These are phyloP conservation scores for Nemania serpens DNA, from an alignment of 2,329 filamentous ascomycete genomes.

Conservation along the genomic window DNA sequence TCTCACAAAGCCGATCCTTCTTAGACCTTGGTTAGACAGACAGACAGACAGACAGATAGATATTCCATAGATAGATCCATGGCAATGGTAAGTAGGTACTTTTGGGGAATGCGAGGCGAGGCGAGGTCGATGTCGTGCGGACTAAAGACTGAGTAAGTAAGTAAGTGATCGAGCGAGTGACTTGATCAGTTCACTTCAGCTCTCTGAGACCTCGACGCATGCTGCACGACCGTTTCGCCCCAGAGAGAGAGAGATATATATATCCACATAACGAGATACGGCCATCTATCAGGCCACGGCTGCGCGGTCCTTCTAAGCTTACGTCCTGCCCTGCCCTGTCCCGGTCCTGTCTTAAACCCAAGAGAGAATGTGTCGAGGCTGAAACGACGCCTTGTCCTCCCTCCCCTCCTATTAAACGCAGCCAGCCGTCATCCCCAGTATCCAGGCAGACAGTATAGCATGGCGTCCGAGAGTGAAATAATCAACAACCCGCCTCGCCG, in stretches of 20 bases:
- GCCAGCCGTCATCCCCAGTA: background rate
- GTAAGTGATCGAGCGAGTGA: too few relatives aligned
- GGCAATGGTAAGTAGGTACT: too few relatives aligned
- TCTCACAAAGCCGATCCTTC: background rate
- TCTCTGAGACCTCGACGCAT: conserved; percentile 28
- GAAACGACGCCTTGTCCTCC: background rate
- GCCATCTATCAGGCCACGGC: background rate
- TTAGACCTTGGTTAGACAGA: conserved; percentile 18
- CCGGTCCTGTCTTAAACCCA: background rate
- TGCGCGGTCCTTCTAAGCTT: background rate
- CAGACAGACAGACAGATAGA: too few relatives aligned
- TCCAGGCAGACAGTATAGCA: too few relatives aligned
- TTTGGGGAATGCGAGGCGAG: too few relatives aligned
- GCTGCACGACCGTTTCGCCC: conserved; percentile 35
- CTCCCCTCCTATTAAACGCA: background rate
- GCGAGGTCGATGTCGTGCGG: too few relatives aligned
- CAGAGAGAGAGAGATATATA: conserved; percentile 4
- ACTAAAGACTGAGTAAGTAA: too few relatives aligned
- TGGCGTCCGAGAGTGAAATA: too few relatives aligned
- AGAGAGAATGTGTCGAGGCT: background rate
- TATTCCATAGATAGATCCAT: too few relatives aligned
- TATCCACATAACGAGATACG: background rate
- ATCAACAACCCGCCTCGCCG: too few relatives aligned
- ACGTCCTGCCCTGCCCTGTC: background rate
- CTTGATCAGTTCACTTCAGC: too few relatives aligned